Conservation (phyloP, 176 grass and related monocot genomes). For the Triticum turgidum region DNA sequence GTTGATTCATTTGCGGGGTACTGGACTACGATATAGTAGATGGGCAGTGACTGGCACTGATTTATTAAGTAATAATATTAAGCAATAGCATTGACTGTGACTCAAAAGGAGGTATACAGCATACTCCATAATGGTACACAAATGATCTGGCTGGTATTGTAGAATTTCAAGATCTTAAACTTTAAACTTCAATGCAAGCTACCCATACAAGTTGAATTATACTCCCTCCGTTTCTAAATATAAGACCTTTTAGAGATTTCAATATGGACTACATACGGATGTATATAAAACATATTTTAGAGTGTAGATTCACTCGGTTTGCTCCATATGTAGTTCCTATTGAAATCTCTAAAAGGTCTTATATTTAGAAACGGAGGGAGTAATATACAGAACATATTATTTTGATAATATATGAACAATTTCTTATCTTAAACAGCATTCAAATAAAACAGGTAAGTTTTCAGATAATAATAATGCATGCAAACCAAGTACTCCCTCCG, state of each 20-base stretch:
- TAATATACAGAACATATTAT: not conserved
- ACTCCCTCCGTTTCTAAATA: no score
- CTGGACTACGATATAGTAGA: not conserved
- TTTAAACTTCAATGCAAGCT: not conserved
- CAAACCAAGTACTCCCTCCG: not conserved
- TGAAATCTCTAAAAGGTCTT: no score
- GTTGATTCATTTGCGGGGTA: not conserved
- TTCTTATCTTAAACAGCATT: conserved; percentile 12
- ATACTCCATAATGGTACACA: not conserved
- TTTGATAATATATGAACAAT: not conserved
- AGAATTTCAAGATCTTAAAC: conserved; percentile 11
- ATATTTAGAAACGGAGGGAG: no score
- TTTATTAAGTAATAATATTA: conserved; percentile 13
- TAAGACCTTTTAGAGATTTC: no score
- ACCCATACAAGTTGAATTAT: not conserved
- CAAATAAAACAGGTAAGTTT: not conserved
- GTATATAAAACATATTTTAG: no score
- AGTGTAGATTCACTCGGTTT: no score
- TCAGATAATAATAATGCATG: not conserved
- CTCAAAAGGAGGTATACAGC: not conserved
- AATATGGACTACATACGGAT: no score
- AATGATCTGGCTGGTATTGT: not conserved
- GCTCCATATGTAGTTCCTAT: no score
- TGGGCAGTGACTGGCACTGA: not conserved
- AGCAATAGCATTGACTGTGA: not conserved